These are phyloP conservation scores for Priceomyces castillae DNA, from an alignment of 805 yeast species.

Conservation along the genomic window DNA sequence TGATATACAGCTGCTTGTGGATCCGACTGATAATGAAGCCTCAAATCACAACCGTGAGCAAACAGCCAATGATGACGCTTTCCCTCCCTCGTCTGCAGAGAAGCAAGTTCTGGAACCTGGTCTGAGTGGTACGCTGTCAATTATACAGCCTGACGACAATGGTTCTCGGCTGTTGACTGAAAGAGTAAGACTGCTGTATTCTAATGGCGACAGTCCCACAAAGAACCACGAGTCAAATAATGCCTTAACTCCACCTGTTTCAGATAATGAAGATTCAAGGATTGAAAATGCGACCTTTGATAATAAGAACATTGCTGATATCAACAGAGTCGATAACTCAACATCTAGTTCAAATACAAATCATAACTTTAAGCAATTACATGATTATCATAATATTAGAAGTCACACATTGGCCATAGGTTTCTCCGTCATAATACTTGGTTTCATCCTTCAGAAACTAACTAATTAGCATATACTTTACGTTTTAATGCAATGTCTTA, in stretches of 20 bases:
- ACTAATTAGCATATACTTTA: conserved; percentile 3
- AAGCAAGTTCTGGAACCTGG: background rate
- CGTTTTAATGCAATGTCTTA: background rate
- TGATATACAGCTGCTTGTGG: background rate
- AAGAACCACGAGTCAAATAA: background rate
- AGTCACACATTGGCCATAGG: conserved; percentile 4
- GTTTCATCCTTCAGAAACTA: conserved; percentile 6
- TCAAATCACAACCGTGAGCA: background rate
- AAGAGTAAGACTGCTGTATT: background rate
- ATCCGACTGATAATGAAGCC: background rate
- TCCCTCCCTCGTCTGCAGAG: background rate
- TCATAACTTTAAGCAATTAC: background rate
- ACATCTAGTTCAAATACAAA: background rate
- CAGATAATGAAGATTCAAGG: conserved; percentile 4
- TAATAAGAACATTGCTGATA: background rate
- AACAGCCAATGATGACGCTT: background rate
- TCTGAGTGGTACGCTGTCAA: background rate
- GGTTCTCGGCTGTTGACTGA: background rate
- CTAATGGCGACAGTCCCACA: background rate
- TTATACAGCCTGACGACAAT: background rate
- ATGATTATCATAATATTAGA: background rate
- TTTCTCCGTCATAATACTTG: conserved; percentile 4
- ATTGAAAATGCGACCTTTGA: background rate
- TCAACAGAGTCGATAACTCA: background rate
- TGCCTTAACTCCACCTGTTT: conserved; percentile 4